Conservation (phyloP, 306 rosid genomes). For the Lagenaria siceraria region DNA sequence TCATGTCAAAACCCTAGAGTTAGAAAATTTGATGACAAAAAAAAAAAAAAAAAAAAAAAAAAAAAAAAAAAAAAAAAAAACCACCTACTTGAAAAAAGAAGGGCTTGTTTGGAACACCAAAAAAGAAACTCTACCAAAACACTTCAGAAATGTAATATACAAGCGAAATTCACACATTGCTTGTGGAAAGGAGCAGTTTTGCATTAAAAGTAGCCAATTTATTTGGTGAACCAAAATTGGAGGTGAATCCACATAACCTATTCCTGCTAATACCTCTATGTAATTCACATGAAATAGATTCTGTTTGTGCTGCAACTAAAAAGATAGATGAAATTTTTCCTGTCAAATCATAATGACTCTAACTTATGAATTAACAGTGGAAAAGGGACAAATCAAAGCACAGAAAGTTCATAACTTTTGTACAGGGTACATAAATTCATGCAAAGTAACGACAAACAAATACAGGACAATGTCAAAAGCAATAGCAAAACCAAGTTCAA, state of each 20-base stretch:
- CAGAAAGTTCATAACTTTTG: not conserved
- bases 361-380: not conserved
- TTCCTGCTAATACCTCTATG: not conserved
- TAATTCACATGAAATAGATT: not conserved
- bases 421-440: constrained; percentile 4
- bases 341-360: not conserved
- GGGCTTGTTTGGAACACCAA: not conserved
- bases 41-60: no score
- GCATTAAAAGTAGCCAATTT: not conserved
- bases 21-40: no score
- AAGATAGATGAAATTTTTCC: not conserved
- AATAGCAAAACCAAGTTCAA: constrained; percentile 6
- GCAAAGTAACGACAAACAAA: not conserved
- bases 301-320: not conserved
- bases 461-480: constrained; percentile 2
- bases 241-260: not conserved
- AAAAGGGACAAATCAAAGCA: constrained; percentile 1
- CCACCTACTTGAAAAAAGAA: no score
- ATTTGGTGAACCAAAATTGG: not conserved
- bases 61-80: no score
- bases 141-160: not conserved
- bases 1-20: not conserved
- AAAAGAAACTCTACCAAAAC: not conserved
- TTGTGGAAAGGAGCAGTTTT: not conserved
- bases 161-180: not conserved